Conservation (phyloP, 73 alveolate species). For the Paraurostyla sp. region DNA sequence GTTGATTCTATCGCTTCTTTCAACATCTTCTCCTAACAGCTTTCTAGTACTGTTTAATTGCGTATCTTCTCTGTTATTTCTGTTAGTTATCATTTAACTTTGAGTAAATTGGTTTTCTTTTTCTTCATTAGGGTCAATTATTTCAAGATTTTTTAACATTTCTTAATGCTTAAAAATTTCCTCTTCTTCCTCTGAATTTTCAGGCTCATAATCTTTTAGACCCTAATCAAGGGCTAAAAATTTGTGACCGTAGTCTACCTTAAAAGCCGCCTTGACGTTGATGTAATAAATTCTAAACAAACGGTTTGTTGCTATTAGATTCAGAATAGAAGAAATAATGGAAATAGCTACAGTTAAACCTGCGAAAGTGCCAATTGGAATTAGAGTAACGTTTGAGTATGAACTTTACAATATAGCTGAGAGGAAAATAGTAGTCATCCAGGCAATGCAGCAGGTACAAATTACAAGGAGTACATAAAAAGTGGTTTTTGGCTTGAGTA, state of each 20-base stretch:
- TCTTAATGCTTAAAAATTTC: background rate
- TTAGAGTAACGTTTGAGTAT: constrained; percentile 12
- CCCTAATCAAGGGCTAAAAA: background rate
- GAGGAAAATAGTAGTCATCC: constrained; percentile 61
- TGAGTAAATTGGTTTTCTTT: background rate
- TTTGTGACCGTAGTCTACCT: constrained; percentile 3
- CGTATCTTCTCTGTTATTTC: background rate
- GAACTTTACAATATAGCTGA: background rate
- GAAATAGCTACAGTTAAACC: constrained; percentile 25
- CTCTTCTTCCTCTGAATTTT: constrained; percentile 16
- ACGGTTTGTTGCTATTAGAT: background rate
- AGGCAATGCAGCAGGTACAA: constrained; percentile 28
- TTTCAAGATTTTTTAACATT: background rate
- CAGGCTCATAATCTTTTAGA: constrained; percentile 49
- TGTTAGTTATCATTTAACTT: background rate
- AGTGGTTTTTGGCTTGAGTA: constrained; percentile 58
- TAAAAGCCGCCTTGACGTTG: constrained; percentile 57
- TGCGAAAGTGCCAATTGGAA: background rate
- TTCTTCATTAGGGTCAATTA: background rate
- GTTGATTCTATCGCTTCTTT: background rate
- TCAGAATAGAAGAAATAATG: constrained; percentile 6
- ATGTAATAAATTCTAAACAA: constrained; percentile 25
- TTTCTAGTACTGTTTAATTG: background rate
- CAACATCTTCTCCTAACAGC: background rate
- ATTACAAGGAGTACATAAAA: constrained; percentile 22